Evolutionary conservation across 1,284 basidiomycete genomes (phyloP).

Genomic region (Cutaneotrichosporon sp.): DNA sequence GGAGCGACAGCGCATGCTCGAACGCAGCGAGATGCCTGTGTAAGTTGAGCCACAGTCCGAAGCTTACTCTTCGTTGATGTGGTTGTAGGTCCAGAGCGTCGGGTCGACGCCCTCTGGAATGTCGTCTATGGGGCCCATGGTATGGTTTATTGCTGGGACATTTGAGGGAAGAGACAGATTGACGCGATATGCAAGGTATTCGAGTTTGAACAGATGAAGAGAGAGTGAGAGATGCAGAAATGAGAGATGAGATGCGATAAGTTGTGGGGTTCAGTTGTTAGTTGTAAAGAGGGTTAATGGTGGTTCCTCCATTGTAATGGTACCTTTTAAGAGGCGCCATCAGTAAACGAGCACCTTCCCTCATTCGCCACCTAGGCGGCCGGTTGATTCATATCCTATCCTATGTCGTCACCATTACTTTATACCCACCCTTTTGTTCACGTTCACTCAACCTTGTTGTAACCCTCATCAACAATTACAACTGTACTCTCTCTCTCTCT

Average conservation of each 20-base stretch:
- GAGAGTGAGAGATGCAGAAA: background rate
- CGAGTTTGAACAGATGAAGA: background rate
- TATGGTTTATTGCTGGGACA: background rate
- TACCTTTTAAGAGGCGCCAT: too few species aligned
- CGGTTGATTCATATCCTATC: too few species aligned
- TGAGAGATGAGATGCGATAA: background rate
- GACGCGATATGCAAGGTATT: background rate
- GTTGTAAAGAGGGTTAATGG: background rate
- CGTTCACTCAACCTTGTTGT: background rate
- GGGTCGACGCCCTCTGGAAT: constrained; percentile 23
- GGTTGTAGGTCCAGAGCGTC: constrained; percentile 57
- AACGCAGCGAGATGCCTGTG: constrained; percentile 50
- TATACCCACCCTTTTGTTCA: too few species aligned
- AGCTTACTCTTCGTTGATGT: constrained; percentile 67
- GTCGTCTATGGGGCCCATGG: background rate
- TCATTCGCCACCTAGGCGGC: too few species aligned
- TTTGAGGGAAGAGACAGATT: background rate
- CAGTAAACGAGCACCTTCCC: too few species aligned
- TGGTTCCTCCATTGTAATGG: background rate
- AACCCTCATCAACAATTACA: background rate
- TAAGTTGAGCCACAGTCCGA: background rate
- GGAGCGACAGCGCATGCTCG: constrained; percentile 44
- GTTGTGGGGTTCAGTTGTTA: background rate
- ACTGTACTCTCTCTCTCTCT: background rate
- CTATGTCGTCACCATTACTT: background rate